Base-by-base conservation (phyloP, 768 basidiomycete genomes). In the Pleurotus giganteus region DNA sequence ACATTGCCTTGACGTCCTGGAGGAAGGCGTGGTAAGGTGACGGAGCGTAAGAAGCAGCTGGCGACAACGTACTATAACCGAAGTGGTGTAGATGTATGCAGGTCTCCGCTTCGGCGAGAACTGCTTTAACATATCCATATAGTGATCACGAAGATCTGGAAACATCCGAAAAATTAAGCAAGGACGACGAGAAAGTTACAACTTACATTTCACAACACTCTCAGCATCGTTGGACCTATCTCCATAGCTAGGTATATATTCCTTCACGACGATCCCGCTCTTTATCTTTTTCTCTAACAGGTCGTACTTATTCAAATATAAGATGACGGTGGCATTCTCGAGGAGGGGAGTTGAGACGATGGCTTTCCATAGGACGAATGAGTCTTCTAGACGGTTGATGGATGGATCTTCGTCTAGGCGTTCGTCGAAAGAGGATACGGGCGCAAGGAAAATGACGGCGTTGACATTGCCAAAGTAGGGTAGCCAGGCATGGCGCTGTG, bases 341-440 rank as follows among this genome's bases (percentile, higher is more conserved):
- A 91, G 71, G 2, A 91, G 74, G 58, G 81, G 80, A 24, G 84
- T 83, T 32, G 80, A 78, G 64, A 85, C 85, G 57, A 90, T 81
- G 8, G 81, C 77, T 46, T 80, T 84, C 88, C 88, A 90, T 13
- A 89, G 72, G 36, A 82, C 74, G 47, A 86, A 80, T 0, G 86
- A 86, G 67, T 90, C 88, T 62, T 89, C 84, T 23, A 91, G 73
- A 9, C 88, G 80, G 63, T 90, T 90, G 51, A 89, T 81, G 24
- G 76, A 74, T 4, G 74, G 72, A 64, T 91, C 89, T 69, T 91
- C 89, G 55, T 84, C 77, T 0, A 89, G 72, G 13, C 78, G 73
- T 64, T 91, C 86, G 65, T 92, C 88, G 59, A 91, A 92, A 44
- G 85, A 88, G 15, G 87, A 89, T 39, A 92, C 79, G 6, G 90